These are phyloP conservation scores for Zygosaccharomyces bailii DNA, from an alignment of 805 yeast genomes.

Conservation along the genomic window DNA sequence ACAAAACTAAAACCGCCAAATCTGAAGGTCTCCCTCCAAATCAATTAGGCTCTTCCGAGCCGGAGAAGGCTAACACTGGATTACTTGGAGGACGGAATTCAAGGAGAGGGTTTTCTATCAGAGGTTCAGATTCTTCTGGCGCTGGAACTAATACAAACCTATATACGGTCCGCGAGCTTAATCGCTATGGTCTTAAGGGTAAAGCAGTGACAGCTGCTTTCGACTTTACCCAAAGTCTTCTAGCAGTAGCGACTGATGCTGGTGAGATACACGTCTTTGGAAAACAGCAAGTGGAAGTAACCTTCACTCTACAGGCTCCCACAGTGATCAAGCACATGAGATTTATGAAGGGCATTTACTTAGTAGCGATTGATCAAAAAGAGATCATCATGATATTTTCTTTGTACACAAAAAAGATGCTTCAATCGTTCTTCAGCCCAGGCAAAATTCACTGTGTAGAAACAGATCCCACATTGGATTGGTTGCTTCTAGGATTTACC, in stretches of 20 bases:
- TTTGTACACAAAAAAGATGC: slow-evolving; percentile 54
- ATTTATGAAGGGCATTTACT: slow-evolving; percentile 77
- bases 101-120: slow-evolving; percentile 7
- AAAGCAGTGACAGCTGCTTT: slow-evolving; percentile 63
- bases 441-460: slow-evolving; percentile 66
- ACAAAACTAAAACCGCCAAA: slow-evolving; percentile 11
- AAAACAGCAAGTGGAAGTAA: slow-evolving; percentile 72
- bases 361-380: slow-evolving; percentile 65
- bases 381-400: slow-evolving; percentile 68
- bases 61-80: neutral
- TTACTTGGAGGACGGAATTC: slow-evolving; percentile 3
- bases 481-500: slow-evolving; percentile 74
- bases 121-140: slow-evolving; percentile 6
- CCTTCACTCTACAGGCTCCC: slow-evolving; percentile 50
- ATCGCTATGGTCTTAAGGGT: slow-evolving; percentile 59
- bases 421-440: slow-evolving; percentile 60
- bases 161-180: slow-evolving; percentile 35
- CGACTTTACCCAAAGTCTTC: slow-evolving; percentile 84
- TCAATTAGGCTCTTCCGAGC: neutral
- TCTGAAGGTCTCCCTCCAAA: neutral
- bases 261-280: slow-evolving; percentile 81
- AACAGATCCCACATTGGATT: slow-evolving; percentile 84
- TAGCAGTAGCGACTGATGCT: slow-evolving; percentile 72
- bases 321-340: slow-evolving; percentile 52
- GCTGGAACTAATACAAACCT: slow-evolving; percentile 25